Evolutionary conservation across 352 stramenopile species (phyloP), one percentile per base, ranked within the genome.

Genomic region (Phytophthora melonis): DNA sequence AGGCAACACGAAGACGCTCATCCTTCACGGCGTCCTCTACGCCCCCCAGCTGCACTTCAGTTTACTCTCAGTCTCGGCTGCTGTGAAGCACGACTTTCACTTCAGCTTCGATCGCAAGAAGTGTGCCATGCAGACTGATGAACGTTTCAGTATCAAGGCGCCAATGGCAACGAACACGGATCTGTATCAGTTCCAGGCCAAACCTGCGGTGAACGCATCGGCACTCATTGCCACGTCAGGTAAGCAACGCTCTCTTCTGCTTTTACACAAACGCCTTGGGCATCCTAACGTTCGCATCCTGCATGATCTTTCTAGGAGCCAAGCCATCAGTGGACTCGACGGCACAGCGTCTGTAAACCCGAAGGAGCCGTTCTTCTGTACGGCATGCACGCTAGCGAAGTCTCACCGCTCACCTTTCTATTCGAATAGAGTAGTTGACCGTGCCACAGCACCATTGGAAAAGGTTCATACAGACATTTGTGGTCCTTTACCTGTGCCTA

Each of bases 351-450:
- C 41, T 14, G 41, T 47, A 47, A n/a, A 47, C 16, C 41, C 13
- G 16, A 3, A 14, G 5, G 11, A 11, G 13, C 41, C 5, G 13
- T 65, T 67, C 23, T 63, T 67, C 32, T 74, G 60, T 27, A 56
- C 21, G 34, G 34, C 59, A 25, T 64, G 67, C 39, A 58, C 9
- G 16, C 34, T 75, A 64, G 62, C 68, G 34, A 75, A 75, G 63
- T 75, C 68, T 9, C 56, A 74, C 23, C 67, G 67, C 55, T 13
- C 49, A 16, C 47, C 62, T 25, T 75, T 68, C 27, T 36, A 63
- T 57, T 49, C 63, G 54, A 70, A 66, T 61, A 75, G 61, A 68
- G n/a, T 58, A 36, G 36, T 75, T 64, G 50, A 65, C 47, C 70
- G 54, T 57, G 41, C 59, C 30, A 63, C 54, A 62, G n/a, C 21